These are phyloP conservation scores for Starmerella geochares DNA, from an alignment of 805 yeast genomes.

Conservation along the genomic window DNA sequence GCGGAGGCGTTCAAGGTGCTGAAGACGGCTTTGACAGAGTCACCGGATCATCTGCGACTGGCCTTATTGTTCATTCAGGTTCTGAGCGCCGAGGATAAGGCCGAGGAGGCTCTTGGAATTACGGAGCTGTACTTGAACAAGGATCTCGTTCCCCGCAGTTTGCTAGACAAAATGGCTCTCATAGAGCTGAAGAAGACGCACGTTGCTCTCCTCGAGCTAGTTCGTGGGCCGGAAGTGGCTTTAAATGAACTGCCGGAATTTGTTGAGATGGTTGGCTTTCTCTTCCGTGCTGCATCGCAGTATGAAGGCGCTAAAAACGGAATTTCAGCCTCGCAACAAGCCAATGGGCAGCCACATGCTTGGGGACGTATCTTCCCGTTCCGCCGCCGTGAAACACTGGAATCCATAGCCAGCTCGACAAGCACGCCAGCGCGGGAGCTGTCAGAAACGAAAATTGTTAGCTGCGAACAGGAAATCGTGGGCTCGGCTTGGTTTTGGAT, in stretches of 20 bases:
- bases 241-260: constrained; percentile 58
- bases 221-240: constrained; percentile 48
- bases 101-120: constrained; percentile 46
- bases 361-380: constrained; percentile 11
- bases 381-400: constrained; percentile 1
- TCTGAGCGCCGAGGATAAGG: constrained; percentile 52
- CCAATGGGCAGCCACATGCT: neutral
- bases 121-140: constrained; percentile 44
- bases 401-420: constrained; percentile 12
- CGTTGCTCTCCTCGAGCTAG: constrained; percentile 54
- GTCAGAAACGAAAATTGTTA: constrained; percentile 18
- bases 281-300: constrained; percentile 32
- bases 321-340: neutral
- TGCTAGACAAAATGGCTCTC: constrained; percentile 40
- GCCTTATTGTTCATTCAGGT: constrained; percentile 61
- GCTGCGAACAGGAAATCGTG: constrained; percentile 8
- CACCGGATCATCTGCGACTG: constrained; percentile 48
- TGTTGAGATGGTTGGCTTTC: constrained; percentile 45
- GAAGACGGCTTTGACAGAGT: constrained; percentile 25
- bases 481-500: constrained; percentile 60
- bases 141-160: constrained; percentile 27
- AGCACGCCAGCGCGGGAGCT: constrained; percentile 33
- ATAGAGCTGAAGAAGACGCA: constrained; percentile 64
- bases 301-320: neutral
- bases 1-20: constrained; percentile 25